Evolutionary conservation across 768 basidiomycete species (phyloP), one percentile per base, ranked within the genome.

Genomic region (Leucosporidium yakuticum): DNA sequence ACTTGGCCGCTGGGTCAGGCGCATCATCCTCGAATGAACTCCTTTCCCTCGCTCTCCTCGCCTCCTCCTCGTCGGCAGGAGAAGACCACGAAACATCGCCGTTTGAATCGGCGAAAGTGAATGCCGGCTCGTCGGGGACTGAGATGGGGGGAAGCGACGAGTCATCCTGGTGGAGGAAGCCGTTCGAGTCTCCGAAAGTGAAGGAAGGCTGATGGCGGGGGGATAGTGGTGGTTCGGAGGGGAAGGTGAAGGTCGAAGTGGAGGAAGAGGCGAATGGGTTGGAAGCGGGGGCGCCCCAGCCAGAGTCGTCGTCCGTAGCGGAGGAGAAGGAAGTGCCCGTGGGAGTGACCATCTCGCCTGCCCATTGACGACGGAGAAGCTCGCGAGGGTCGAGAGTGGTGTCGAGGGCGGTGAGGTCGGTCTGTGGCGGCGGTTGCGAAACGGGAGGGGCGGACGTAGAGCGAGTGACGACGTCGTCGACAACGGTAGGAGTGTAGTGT

Each of bases 371-470:
- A 14, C 68, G 71, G 1, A 72, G 65, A 12, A 72, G 54, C 31
- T 72, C 67, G 48, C 51, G 71, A 25, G 71, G 62, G 50, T 72
- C 71, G 58, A 72, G 65, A 25, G 44, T 23, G 55, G 63, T 62
- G 39, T 69, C 71, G 49, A 72, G 71, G 14, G 63, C 55, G 3
- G 60, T 60, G n/a, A 72, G 65, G 50, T 72, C 68, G n/a, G 67
- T 64, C 17, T 44, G 39, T 44, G 39, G 39, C 14, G 39, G 39
- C 14, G 39, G 39, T 15, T 44, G 6, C 20, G 54, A 39, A 2
- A 31, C 27, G 47, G 1, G 14, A 2, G 44, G 11, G 19, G 23
- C 11, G 27, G 57, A 19, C 15, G 36, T 3, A 15, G 62, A 36
- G 54, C 4, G 6, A 44, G 61, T 17, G 14, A 44, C 39, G 3